phyloP scores from a whole-genome alignment of 169 alveolate genomes.

The Plasmodium relictum region DNA sequence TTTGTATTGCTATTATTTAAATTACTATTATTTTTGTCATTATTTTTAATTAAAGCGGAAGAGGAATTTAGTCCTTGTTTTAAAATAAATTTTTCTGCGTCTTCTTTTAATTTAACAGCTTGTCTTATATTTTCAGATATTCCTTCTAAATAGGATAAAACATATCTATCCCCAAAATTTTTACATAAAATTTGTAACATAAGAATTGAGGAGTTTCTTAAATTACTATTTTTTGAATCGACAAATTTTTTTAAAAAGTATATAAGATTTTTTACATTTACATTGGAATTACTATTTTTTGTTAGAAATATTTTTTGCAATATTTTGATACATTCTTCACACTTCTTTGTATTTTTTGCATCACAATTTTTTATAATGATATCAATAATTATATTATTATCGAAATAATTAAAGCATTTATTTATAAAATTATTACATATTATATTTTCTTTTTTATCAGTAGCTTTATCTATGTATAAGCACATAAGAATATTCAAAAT shows the following conservation, averaged over 20 bases:
- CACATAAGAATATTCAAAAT: slow-evolving; percentile 24
- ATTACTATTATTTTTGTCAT: slow-evolving; percentile 4
- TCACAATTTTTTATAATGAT: slow-evolving; percentile 34
- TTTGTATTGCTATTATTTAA: background rate
- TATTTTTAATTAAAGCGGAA: background rate
- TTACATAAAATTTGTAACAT: slow-evolving; percentile 55
- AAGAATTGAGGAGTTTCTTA: slow-evolving; percentile 60
- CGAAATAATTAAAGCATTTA: slow-evolving; percentile 61
- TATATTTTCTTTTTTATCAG: slow-evolving; percentile 58
- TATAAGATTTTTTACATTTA: slow-evolving; percentile 52
- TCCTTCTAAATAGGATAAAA: slow-evolving; percentile 66
- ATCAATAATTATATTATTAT: slow-evolving; percentile 50
- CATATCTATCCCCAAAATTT: slow-evolving; percentile 67
- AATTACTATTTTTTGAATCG: slow-evolving; percentile 64
- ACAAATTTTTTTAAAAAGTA: slow-evolving; percentile 70
- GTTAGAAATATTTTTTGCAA: slow-evolving; percentile 45
- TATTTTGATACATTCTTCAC: slow-evolving; percentile 64
- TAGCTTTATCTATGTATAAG: slow-evolving; percentile 43
- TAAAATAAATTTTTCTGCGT: slow-evolving; percentile 31
- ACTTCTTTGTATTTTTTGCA: slow-evolving; percentile 53
- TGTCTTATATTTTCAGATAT: slow-evolving; percentile 58
- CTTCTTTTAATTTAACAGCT: slow-evolving; percentile 57
- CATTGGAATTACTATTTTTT: slow-evolving; percentile 11
- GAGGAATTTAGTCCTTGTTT: slow-evolving; percentile 10
- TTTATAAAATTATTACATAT: slow-evolving; percentile 52